A percentile compares a stretch with the other conserved stretches of the same genome.
Conservation (phyloP, 2,329 filamentous ascomycete genomes). For the Orbilia ellipsospora region DNA sequence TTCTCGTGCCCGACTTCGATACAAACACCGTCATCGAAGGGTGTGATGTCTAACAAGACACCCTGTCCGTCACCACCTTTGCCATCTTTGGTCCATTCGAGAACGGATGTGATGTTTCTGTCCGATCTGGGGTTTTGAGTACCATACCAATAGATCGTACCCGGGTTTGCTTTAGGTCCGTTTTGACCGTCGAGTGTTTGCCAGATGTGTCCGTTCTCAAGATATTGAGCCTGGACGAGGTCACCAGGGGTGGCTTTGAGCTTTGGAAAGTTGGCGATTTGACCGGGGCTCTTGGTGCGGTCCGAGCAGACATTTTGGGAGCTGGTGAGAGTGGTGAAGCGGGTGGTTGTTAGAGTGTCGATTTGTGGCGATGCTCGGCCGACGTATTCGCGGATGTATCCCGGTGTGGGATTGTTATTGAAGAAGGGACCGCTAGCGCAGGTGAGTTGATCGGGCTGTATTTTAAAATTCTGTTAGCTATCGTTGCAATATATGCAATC, state of each 20-base stretch:
- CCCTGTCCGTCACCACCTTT: slow-evolving; percentile 83
- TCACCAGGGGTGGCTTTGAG: slow-evolving; percentile 57
- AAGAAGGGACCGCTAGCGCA: slow-evolving; percentile 54
- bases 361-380: slow-evolving; percentile 46
- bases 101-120: slow-evolving; percentile 54
- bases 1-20: slow-evolving; percentile 74
- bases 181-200: slow-evolving; percentile 40
- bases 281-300: slow-evolving; percentile 32
- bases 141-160: slow-evolving; percentile 58
- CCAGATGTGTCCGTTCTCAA: slow-evolving; percentile 59
- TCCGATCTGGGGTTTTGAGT: slow-evolving; percentile 54
- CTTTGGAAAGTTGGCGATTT: slow-evolving; percentile 41
- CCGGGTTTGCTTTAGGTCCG: slow-evolving; percentile 44
- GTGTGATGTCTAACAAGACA: slow-evolving; percentile 75
- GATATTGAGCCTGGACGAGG: slow-evolving; percentile 55
- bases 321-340: slow-evolving; percentile 48
- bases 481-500: not conserved
- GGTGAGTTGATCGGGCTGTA: slow-evolving; percentile 46
- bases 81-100: slow-evolving; percentile 80
- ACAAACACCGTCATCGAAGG: slow-evolving; percentile 91
- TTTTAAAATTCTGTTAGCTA: too few species aligned
- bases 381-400: slow-evolving; percentile 55
- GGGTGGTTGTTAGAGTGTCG: slow-evolving; percentile 48
- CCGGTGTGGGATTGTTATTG: slow-evolving; percentile 17
- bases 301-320: slow-evolving; percentile 41